phyloP scores from a whole-genome alignment of 345 rosid genomes.

The Carallia brachiata region DNA sequence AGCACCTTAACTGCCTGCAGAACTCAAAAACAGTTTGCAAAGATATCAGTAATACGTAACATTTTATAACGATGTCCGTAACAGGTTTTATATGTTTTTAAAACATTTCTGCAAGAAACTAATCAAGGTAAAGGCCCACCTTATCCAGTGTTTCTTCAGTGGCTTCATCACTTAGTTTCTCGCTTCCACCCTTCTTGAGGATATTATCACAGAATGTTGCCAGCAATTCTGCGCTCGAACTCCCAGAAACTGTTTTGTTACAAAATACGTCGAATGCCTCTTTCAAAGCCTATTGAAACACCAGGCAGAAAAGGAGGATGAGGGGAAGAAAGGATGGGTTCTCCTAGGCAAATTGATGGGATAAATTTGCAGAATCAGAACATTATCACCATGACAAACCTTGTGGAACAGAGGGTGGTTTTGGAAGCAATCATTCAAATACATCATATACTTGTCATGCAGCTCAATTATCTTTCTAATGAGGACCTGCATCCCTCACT shows the following conservation, averaged over 20 bases:
- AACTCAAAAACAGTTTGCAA: conserved; percentile 13
- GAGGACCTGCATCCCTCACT: conserved; percentile 56
- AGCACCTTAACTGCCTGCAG: conserved; percentile 89
- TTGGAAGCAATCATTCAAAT: conserved; percentile 71
- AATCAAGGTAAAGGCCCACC: conserved; percentile 23
- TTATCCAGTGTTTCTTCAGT: conserved; percentile 66
- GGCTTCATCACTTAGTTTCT: conserved; percentile 68
- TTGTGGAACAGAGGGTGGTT: conserved; percentile 79
- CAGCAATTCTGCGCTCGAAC: conserved; percentile 63
- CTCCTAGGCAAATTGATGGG: not conserved
- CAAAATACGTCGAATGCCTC: conserved; percentile 71
- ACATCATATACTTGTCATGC: conserved; percentile 79
- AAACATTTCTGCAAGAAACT: not conserved
- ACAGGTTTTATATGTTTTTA: not conserved
- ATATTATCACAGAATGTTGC: conserved; percentile 68
- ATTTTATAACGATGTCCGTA: not conserved
- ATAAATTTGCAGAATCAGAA: not conserved
- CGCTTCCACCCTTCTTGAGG: conserved; percentile 68
- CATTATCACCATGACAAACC: conserved; percentile 23
- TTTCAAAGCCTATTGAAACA: conserved; percentile 50
- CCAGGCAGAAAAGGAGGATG: not conserved
- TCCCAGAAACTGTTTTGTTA: conserved; percentile 57
- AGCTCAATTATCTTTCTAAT: conserved; percentile 77
- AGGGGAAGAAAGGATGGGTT: not conserved
- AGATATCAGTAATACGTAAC: not conserved